These are phyloP conservation scores for Aureobasidium pullulans DNA, from an alignment of 2,329 filamentous ascomycete genomes.

Conservation along the genomic window DNA sequence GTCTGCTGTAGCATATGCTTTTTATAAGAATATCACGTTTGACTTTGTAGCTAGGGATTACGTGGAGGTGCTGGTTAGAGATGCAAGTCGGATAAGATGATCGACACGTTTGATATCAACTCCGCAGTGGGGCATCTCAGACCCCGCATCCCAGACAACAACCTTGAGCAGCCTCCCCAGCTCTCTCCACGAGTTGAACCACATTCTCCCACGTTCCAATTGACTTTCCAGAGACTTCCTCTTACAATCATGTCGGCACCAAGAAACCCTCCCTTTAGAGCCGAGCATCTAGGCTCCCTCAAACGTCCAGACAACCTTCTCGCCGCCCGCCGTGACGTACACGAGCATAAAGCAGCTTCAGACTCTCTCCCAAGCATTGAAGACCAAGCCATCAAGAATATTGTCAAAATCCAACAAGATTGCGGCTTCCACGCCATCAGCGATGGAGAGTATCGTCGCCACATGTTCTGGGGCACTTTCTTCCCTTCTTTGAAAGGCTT, in stretches of 20 bases:
- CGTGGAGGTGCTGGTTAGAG: too few relatives aligned
- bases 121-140: neutral
- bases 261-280: constrained; percentile 54
- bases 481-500: constrained; percentile 50
- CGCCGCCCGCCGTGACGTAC: constrained; percentile 45
- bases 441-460: constrained; percentile 55
- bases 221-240: too few relatives aligned
- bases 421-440: constrained; percentile 55
- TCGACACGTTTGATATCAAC: neutral
- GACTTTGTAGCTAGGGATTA: too few relatives aligned
- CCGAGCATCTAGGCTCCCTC: constrained; percentile 49
- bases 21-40: too few relatives aligned
- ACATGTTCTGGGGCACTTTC: constrained; percentile 52
- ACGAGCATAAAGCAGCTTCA: constrained; percentile 44
- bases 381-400: constrained; percentile 54
- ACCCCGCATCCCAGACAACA: neutral
- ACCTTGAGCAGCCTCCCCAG: neutral
- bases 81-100: neutral
- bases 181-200: neutral
- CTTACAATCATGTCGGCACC: constrained; percentile 19
- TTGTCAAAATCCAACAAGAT: constrained; percentile 55
- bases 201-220: neutral
- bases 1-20: too few relatives aligned
- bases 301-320: constrained; percentile 55
- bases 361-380: constrained; percentile 53